Evolutionary conservation across 2,329 filamentous ascomycete genomes (phyloP), one percentile per base, ranked within the genome.

Genomic region (Colletotrichum viniferum): DNA sequence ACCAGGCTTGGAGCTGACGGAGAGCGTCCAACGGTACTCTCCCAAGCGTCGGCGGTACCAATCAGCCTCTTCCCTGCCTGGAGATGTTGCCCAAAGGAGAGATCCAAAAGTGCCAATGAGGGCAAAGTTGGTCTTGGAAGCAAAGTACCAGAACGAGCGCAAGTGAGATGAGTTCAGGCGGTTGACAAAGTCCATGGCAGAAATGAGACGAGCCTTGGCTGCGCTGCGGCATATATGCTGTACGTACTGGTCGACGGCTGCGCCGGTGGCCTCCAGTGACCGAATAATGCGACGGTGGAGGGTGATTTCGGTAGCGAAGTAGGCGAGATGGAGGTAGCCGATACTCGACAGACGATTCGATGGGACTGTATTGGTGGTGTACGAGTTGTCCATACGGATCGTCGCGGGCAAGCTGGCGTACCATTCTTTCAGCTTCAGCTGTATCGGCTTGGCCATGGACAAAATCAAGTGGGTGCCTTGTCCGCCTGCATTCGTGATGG

Each of bases 151-250:
- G 85, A 98, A 98, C 0, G 95, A 91, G n/a, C 94, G 92, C 34
- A 98, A 89, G 80, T 98, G 96, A 43, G 93, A 92, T 1, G 95
- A 95, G 60, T 94, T 95, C 36, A 98, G 90, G 1, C 96, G 93
- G 85, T 98, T 98, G 80, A 98, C 96, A 84, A 98, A 98, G 83
- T 98, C 96, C 94, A 98, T 98, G 77, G 96, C 96, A 26, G 95
- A 97, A 81, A 98, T 98, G 38, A 98, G 90, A 7, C 96, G 94
- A 0, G 96, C 97, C 84, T 98, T 98, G 69, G 96, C 96, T 5
- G 96, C 96, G 73, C 94, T 96, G 69, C 96, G 95, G 84, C 96
- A 98, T 79, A 98, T 98, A 84, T 97, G 95, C 71, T 96, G 91
- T 65, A 98, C 92, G 80, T 98, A 98, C 0, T 93, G 90, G 81